These are phyloP conservation scores for Kwoniella mangroviensis DNA, from an alignment of 768 basidiomycete genomes.

Conservation along the genomic window DNA sequence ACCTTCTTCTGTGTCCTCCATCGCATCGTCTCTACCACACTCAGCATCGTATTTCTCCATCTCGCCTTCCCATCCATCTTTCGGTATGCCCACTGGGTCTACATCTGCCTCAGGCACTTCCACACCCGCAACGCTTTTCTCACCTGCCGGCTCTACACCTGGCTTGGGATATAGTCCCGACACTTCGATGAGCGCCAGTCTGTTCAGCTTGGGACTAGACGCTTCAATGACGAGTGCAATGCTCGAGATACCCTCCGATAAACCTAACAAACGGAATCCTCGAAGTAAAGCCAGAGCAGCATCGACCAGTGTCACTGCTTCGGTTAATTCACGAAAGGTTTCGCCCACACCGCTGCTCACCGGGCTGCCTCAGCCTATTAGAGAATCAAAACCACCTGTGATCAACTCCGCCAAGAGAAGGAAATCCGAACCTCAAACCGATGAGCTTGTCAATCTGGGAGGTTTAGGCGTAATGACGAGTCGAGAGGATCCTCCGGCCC, in stretches of 20 bases:
- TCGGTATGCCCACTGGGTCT: slow-evolving; percentile 25
- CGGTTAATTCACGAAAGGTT: slow-evolving; percentile 8
- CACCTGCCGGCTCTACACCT: slow-evolving; percentile 30
- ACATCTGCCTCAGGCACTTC: slow-evolving; percentile 41
- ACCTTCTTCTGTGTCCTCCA: slow-evolving; percentile 32
- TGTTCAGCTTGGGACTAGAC: slow-evolving; percentile 15
- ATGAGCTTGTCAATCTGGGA: slow-evolving; percentile 17
- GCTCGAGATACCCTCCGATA: slow-evolving; percentile 10
- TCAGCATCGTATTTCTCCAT: slow-evolving; percentile 30
- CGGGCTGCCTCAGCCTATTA: not conserved
- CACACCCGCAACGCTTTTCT: slow-evolving; percentile 36
- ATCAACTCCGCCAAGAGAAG: slow-evolving; percentile 33
- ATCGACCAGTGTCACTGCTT: slow-evolving; percentile 10
- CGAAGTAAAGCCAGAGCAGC: slow-evolving; percentile 7
- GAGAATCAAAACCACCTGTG: slow-evolving; percentile 2
- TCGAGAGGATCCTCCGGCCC: not conserved
- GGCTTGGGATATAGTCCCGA: slow-evolving; percentile 24
- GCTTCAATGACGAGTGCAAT: not conserved
- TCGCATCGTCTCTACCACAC: slow-evolving; percentile 34
- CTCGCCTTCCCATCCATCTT: slow-evolving; percentile 22
- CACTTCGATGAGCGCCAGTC: slow-evolving; percentile 5
- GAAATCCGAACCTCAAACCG: slow-evolving; percentile 43
- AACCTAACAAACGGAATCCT: not conserved
- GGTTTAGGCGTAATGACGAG: slow-evolving; percentile 26
- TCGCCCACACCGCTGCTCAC: slow-evolving; percentile 10